These are phyloP conservation scores for Hygrophoropsis aurantiaca DNA, from an alignment of 768 basidiomycete species.

Conservation along the genomic window DNA sequence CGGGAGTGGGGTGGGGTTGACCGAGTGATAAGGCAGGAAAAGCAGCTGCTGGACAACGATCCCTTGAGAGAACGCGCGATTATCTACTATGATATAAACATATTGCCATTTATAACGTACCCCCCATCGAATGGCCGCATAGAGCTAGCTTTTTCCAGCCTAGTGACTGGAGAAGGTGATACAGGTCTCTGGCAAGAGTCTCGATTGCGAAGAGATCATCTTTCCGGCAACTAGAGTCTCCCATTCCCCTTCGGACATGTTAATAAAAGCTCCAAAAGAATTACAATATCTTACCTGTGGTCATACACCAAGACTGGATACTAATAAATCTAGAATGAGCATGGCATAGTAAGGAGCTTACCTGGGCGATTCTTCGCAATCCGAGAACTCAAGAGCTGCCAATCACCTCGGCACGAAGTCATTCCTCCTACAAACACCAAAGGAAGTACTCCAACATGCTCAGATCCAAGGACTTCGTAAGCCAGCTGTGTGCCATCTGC, in stretches of 20 bases:
- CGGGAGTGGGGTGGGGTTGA: slow-evolving; percentile 33
- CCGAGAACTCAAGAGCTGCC: slow-evolving; percentile 32
- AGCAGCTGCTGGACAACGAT: slow-evolving; percentile 44
- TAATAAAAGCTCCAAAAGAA: neutral
- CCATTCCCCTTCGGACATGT: slow-evolving; percentile 39
- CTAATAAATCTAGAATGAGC: neutral
- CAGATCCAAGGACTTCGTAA: slow-evolving; percentile 43
- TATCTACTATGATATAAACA: neutral
- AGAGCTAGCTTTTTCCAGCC: slow-evolving; percentile 43
- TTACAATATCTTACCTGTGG: slow-evolving; percentile 26
- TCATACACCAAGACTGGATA: slow-evolving; percentile 45
- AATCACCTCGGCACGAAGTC: slow-evolving; percentile 40
- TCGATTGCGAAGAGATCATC: slow-evolving; percentile 45
- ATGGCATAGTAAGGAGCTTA: slow-evolving; percentile 11
- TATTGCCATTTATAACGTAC: slow-evolving; percentile 24
- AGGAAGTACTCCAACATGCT: slow-evolving; percentile 33
- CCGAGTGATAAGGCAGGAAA: slow-evolving; percentile 39
- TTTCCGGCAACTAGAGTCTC: slow-evolving; percentile 36
- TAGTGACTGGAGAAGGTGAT: slow-evolving; percentile 36
- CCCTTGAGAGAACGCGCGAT: slow-evolving; percentile 26
- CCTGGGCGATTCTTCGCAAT: slow-evolving; percentile 41
- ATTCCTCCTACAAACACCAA: slow-evolving; percentile 45
- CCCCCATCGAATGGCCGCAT: slow-evolving; percentile 55
- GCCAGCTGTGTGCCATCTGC: slow-evolving; percentile 46
- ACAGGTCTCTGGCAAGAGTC: slow-evolving; percentile 44